Conservation (phyloP, 2,329 filamentous ascomycete species). For the Thelonectria rubi region DNA sequence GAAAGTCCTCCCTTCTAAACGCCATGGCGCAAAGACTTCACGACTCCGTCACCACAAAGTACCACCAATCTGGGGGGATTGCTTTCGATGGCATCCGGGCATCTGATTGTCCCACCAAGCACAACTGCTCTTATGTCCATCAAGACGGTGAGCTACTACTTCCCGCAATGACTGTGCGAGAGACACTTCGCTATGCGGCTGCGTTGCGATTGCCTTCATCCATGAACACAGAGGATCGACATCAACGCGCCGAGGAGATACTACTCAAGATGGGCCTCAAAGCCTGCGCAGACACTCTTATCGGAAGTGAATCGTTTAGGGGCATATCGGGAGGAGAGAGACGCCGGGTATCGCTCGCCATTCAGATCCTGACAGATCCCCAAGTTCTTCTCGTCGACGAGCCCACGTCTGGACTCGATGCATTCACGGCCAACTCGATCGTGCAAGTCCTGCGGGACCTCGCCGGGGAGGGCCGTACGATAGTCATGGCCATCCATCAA, state of each 20-base stretch:
- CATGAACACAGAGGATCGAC: conserved; percentile 73
- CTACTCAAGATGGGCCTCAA: conserved; percentile 78
- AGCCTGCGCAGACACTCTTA: conserved; percentile 76
- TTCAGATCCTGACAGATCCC: conserved; percentile 78
- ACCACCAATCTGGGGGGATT: conserved; percentile 68
- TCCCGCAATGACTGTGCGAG: conserved; percentile 76
- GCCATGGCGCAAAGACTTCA: conserved; percentile 73
- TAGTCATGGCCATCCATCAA: conserved; percentile 79
- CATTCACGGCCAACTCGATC: conserved; percentile 78
- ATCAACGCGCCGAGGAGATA: conserved; percentile 72
- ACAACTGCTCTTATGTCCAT: conserved; percentile 74
- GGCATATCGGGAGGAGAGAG: conserved; percentile 83
- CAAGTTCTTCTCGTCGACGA: conserved; percentile 76
- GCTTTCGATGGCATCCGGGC: conserved; percentile 74
- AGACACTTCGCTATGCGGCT: conserved; percentile 75
- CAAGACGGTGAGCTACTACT: conserved; percentile 79
- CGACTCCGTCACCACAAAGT: conserved; percentile 67
- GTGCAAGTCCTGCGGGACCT: conserved; percentile 75
- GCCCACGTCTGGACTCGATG: conserved; percentile 77
- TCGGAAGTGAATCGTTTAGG: conserved; percentile 75
- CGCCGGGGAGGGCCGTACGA: conserved; percentile 74
- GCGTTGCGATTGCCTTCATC: conserved; percentile 73
- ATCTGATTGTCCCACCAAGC: conserved; percentile 67
- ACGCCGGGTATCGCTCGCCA: conserved; percentile 76
- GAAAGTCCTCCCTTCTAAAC: conserved; percentile 78